These are phyloP conservation scores for Penicillium nucicola DNA, from an alignment of 495 filamentous ascomycete genomes.

Conservation along the genomic window DNA sequence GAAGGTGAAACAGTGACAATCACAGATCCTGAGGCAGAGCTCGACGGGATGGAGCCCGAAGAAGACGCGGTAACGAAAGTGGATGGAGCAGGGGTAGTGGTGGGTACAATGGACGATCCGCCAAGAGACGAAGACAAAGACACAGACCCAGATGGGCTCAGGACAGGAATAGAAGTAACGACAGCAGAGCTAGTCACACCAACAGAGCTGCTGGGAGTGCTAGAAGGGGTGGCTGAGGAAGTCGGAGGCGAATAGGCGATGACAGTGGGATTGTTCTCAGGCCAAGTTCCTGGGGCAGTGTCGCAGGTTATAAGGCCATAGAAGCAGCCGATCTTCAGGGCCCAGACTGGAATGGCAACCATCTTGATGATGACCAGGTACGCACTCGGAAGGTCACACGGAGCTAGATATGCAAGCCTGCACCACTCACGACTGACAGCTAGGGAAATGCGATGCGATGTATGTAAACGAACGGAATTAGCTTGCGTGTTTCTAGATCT, in stretches of 20 bases:
- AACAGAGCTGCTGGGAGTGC: conserved; percentile 5
- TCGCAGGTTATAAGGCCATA: conserved; percentile 40
- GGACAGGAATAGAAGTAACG: conserved; percentile 7
- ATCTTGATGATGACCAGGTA: conserved; percentile 24
- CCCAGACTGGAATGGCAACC: conserved; percentile 25
- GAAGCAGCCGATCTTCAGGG: conserved; percentile 29
- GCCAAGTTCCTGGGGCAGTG: conserved; percentile 34
- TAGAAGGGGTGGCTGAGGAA: conserved; percentile 1
- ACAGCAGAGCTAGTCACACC: conserved; percentile 7
- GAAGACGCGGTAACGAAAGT: conserved; percentile 14
- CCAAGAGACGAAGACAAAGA: conserved; percentile 13
- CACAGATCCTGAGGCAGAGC: conserved; percentile 1
- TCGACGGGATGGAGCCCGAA: not conserved
- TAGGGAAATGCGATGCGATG: conserved; percentile 3
- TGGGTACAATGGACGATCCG: conserved; percentile 12
- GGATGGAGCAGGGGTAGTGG: conserved; percentile 7
- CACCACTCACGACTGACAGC: conserved; percentile 24
- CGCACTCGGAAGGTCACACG: conserved; percentile 14
- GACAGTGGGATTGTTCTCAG: conserved; percentile 21
- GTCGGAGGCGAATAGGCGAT: conserved; percentile 18
- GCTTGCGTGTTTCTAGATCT: conserved; percentile 5
- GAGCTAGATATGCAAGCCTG: conserved; percentile 13
- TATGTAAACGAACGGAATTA: conserved; percentile 10
- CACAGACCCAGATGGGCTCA: conserved; percentile 5
- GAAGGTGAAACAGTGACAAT: conserved; percentile 1